Base-by-base conservation (phyloP, 73 alveolate species). In the Paramecium tetraurelia region DNA sequence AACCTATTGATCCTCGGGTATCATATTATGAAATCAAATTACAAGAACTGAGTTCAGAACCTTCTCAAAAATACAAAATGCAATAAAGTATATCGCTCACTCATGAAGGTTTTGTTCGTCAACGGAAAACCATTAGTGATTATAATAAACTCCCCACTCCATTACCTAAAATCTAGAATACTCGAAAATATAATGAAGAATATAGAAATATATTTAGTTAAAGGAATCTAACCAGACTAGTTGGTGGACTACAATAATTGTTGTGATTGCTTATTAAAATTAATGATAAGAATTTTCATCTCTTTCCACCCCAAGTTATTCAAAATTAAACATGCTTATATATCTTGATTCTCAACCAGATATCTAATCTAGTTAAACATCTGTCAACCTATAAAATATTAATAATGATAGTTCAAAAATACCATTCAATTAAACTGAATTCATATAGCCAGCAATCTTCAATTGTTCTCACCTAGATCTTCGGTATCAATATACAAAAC, bases 381-480 rank as follows among this genome's bases (percentile, higher is more conserved):
- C 31, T 80, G 12, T 76, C 90, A 43, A 50, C 21, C 46, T 80
- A 48, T 48, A 80, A 46, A 7, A 80, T 24, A n/a, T 8, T 18
- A 80, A 44, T 20, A 76, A 80, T 9, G 48, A 80, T 22, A 76
- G 90, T 24, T 76, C 90, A 22, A 44, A 80, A 80, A 44, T 24
- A 80, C 6, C 21, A 27, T 53, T 80, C 16, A 80, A 43, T 80
- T 80, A 80, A 80, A 80, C 90, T 9, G 90, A 80, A 48, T 80
- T 24, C 9, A 63, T 76, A 3, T 80, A 80, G 22, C 90, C 90
- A 80, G 90, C 90, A 21, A 80, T 80, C 0, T 80, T 80, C 12
- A 21, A 22, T 16, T 21, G 63, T 20, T 80, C 90, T 1, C 46
- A 80, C 29, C 31, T 38, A 18, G 43, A 22, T 44, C 21, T 9